Evolutionary conservation across 163 green algal genomes (phyloP).

Genomic region (Smithsoniella earleae): DNA sequence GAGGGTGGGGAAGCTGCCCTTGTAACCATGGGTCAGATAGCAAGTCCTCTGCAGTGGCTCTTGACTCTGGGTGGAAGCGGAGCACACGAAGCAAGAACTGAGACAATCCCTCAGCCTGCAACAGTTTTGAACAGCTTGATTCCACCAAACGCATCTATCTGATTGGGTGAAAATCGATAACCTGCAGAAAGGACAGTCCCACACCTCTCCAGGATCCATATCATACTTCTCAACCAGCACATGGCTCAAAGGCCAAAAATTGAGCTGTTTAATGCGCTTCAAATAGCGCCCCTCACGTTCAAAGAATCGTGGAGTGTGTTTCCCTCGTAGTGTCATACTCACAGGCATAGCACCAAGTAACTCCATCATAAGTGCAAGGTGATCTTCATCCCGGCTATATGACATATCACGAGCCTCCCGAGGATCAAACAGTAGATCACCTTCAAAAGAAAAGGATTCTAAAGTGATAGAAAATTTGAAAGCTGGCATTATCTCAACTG

Average conservation of each 20-base stretch:
- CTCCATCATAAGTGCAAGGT: conserved; percentile 96
- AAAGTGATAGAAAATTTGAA: neutral
- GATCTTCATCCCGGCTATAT: conserved; percentile 81
- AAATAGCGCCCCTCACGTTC: conserved; percentile 56
- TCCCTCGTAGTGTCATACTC: conserved; percentile 44
- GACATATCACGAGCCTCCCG: conserved; percentile 41
- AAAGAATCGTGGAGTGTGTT: conserved; percentile 34
- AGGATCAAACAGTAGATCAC: conserved; percentile 97
- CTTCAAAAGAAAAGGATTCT: neutral
- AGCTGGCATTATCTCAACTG: too few relatives aligned
- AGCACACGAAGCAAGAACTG: conserved; percentile 91
- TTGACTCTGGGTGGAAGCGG: conserved; percentile 69
- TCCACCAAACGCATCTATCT: too few relatives aligned
- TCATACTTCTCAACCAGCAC: conserved; percentile 94
- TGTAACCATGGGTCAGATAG: conserved; percentile 86
- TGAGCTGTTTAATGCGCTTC: conserved; percentile 86
- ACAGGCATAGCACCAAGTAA: conserved; percentile 82
- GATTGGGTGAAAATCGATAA: too few relatives aligned
- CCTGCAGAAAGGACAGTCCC: conserved; percentile 16
- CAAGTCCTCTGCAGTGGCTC: conserved; percentile 75
- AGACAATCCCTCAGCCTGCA: conserved; percentile 61
- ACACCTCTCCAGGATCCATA: conserved; percentile 67
- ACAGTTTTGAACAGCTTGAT: too few relatives aligned
- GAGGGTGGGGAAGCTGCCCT: conserved; percentile 25
- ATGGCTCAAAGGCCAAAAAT: conserved; percentile 82